Percentiles rank a stretch among this genome's conserved stretches.
Conservation (phyloP, 805 yeast species). For the Candida khao-thaluensis region DNA sequence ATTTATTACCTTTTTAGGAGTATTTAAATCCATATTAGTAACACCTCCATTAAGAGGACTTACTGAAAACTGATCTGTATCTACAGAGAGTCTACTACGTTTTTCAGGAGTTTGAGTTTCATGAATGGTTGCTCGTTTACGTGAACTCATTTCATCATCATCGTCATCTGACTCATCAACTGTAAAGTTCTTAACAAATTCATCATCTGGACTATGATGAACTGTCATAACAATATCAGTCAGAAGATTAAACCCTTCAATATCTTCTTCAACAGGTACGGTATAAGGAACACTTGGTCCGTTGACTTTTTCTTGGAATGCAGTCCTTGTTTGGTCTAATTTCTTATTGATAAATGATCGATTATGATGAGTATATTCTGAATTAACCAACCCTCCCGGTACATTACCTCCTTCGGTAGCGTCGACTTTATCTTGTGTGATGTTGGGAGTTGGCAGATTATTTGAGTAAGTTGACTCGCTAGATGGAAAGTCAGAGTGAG, state of each 20-base stretch:
- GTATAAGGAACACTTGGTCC: neutral
- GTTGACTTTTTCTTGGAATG: neutral
- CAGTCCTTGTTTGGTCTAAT: neutral
- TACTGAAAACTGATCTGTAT: neutral
- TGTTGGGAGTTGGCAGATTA: too few relatives aligned
- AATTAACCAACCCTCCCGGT: too few relatives aligned
- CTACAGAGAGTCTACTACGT: neutral
- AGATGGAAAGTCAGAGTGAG: too few relatives aligned
- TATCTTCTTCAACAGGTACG: neutral
- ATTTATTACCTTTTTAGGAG: conserved; percentile 2
- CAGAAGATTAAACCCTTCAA: conserved; percentile 3
- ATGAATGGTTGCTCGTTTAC: neutral
- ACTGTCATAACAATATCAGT: neutral
- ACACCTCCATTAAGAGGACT: conserved; percentile 23
- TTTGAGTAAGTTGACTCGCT: too few relatives aligned
- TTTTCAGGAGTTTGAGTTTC: conserved; percentile 5
- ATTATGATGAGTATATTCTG: neutral
- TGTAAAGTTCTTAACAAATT: neutral
- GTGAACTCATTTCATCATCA: neutral
- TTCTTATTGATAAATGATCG: neutral
- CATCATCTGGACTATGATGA: neutral
- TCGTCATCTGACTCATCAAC: neutral
- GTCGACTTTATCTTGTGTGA: too few relatives aligned
- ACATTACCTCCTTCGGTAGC: too few relatives aligned
- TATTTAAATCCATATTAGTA: conserved; percentile 16